Evolutionary conservation across 2,329 filamentous ascomycete species (phyloP).

Genomic region (Aspergillus novofumigatus): DNA sequence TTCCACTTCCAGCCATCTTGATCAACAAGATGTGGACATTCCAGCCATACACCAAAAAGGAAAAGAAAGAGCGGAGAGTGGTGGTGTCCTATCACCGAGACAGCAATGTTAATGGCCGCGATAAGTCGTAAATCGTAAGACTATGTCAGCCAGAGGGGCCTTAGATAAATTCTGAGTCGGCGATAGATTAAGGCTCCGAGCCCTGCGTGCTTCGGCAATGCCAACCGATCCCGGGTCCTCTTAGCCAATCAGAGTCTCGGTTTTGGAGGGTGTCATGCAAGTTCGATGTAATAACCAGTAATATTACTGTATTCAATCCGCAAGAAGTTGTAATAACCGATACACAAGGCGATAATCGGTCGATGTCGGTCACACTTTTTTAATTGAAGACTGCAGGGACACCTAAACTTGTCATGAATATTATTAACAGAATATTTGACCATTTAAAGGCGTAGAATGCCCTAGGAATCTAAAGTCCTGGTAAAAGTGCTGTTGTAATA

Average conservation of each 20-base stretch:
- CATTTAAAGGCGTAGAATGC: not conserved
- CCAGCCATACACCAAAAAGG: constrained; percentile 11
- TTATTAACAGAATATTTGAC: not conserved
- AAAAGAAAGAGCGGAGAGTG: constrained; percentile 10
- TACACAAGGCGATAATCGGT: not conserved
- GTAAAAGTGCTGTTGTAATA: not conserved
- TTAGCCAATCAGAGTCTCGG: constrained; percentile 31
- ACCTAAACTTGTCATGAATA: not conserved
- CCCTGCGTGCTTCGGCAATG: constrained; percentile 15
- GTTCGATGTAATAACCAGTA: constrained; percentile 17
- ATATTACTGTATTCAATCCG: constrained; percentile 1
- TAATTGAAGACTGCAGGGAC: not conserved
- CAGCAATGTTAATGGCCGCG: not conserved
- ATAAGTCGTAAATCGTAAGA: not conserved
- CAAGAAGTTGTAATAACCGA: not conserved
- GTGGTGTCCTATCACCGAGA: constrained; percentile 14
- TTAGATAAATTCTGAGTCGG: constrained; percentile 21
- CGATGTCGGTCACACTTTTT: not conserved
- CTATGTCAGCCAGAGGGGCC: constrained; percentile 3
- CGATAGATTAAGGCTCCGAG: constrained; percentile 34
- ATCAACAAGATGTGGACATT: constrained; percentile 19
- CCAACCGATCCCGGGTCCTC: constrained; percentile 11
- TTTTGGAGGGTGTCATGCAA: constrained; percentile 14
- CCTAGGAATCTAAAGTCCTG: not conserved
- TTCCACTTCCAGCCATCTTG: constrained; percentile 34